phyloP scores from a whole-genome alignment of 441 rosid genomes.

The Aquilaria agallochum region DNA sequence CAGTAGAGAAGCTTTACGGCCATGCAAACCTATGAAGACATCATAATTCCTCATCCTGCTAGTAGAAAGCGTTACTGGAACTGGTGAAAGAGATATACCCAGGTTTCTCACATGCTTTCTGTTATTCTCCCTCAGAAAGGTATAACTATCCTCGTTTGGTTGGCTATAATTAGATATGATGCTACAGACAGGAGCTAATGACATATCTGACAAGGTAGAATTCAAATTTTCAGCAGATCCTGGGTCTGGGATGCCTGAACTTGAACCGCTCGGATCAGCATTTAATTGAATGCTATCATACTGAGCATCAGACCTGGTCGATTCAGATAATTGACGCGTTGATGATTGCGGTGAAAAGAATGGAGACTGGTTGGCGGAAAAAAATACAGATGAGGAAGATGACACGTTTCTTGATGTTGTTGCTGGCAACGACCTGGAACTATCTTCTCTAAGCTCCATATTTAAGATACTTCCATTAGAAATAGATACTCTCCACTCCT shows the following conservation, averaged over 20 bases:
- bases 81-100: slow-evolving; percentile 42
- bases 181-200: slow-evolving; percentile 31
- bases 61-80: slow-evolving; percentile 55
- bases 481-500: slow-evolving; percentile 16
- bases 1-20: slow-evolving; percentile 69
- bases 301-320: slow-evolving; percentile 59
- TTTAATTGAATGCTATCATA: slow-evolving; percentile 39
- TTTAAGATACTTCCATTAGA: slow-evolving; percentile 15
- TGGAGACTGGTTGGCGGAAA: slow-evolving; percentile 91
- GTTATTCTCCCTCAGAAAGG: slow-evolving; percentile 27
- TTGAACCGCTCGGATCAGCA: slow-evolving; percentile 48
- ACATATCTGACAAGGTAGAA: slow-evolving; percentile 34
- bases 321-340: slow-evolving; percentile 51
- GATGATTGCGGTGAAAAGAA: slow-evolving; percentile 89
- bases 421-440: slow-evolving; percentile 48
- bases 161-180: slow-evolving; percentile 34
- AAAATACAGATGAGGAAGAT: slow-evolving; percentile 82
- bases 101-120: slow-evolving; percentile 41
- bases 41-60: slow-evolving; percentile 77
- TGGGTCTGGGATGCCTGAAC: slow-evolving; percentile 46
- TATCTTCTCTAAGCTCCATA: slow-evolving; percentile 76
- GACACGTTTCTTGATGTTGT: slow-evolving; percentile 67
- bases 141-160: slow-evolving; percentile 22
- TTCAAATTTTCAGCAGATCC: slow-evolving; percentile 33
- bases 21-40: slow-evolving; percentile 79